Base-by-base conservation (phyloP, 129 eudicot genomes). In the Solidago caesia region DNA sequence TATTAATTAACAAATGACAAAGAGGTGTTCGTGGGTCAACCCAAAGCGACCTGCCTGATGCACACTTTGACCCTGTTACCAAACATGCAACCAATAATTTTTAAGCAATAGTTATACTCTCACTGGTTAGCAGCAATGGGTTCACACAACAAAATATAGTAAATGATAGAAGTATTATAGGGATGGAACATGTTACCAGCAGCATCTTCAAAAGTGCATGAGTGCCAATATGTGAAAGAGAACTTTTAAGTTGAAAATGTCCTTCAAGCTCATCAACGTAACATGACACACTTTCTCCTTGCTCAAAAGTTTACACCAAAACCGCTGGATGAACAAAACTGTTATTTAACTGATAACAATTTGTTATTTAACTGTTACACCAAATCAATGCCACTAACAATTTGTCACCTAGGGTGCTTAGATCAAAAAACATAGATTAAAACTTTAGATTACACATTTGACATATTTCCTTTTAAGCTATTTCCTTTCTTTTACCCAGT, bases 291-390 rank as follows among this genome's bases (percentile, higher is more conserved):
- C 95, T 82, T 84, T 89, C 96, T 56, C 98, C 98, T 46, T 86
- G 96, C 70, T 92, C 96, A 75, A 89, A 92, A 44, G 92, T 89
- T 73, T 92, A 96, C 58, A 89, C 97, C 86, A 92, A 81, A 62
- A 92, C 97, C 8, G 94, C 94, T 7, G 98, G 96, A 86, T 89
- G 96, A 11, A 92, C 98, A 49, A n/a, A n/a, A n/a, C n/a, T n/a
- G n/a, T n/a, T n/a, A n/a, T n/a, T n/a, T n/a, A n/a, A n/a, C n/a
- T n/a, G n/a, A n/a, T n/a, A n/a, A n/a, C n/a, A n/a, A n/a, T n/a
- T n/a, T n/a, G n/a, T n/a, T n/a, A n/a, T n/a, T n/a, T n/a, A n/a
- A n/a, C n/a, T n/a, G n/a, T n/a, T n/a, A n/a, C n/a, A n/a, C n/a
- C n/a, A n/a, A n/a, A n/a, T n/a, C n/a, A n/a, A n/a, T n/a, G n/a